Evolutionary conservation across 208 protist genomes (phyloP), one percentile per base, ranked within the genome.

Genomic region (Willaertia magna): DNA sequence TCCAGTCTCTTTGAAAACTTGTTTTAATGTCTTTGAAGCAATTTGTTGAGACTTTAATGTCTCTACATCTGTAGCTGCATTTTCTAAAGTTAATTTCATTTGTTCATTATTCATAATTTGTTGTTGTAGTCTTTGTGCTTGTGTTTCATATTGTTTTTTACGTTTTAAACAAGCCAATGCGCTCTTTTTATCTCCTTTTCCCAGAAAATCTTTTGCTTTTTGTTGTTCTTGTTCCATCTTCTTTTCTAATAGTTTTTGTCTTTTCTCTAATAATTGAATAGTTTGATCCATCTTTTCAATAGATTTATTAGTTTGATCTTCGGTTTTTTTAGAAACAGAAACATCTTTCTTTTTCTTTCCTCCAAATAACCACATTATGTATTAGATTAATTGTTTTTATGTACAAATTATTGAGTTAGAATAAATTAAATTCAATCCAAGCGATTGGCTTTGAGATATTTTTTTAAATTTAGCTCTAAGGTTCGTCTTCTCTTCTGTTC

Each of bases 1-100:
- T 40, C 76, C 76, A 81, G 44, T 81, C 18, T 81, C 76, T 51
- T 81, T 81, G 39, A 81, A 81, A 18, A 81, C 22, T 81, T 81
- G 43, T 26, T 81, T 81, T 18, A 81, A n/a, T 9, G 76, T 51
- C 22, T 81, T 51, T 6, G 76, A 18, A 7, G 76, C 44, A 26
- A 40, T 9, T 81, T 81, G 76, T 51, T 81, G 40, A 1, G 76
- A 6, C 51, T 81, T 81, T 7, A 81, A 12, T 14, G 44, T 51
- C n/a, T 81, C 76, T n/a, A 81, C 51, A 14, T 81, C 44, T n/a
- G 76, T 81, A 1, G 30, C 76, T 44, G 76, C 76, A 81, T 81
- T 81, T 51, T 81, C 76, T 40, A 81, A 26, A 7, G 40, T 51
- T 7, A 51, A 11, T 46, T 26, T 51, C 76, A 81, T 51, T 51